Conservation (phyloP, 306 rosid species). For the Myrica gale region DNA sequence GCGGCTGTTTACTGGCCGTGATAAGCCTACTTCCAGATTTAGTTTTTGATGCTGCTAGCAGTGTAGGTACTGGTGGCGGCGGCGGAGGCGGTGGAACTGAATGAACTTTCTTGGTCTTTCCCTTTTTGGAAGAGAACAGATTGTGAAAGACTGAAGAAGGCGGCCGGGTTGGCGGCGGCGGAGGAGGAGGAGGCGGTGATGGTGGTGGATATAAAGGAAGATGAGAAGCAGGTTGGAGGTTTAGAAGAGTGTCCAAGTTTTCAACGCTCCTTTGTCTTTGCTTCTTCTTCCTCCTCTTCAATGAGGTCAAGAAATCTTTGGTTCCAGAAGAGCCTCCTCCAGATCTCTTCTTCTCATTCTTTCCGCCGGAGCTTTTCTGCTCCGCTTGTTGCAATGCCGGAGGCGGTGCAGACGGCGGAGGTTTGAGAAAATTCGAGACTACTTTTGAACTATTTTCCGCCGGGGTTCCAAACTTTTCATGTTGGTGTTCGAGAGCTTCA, state of each 20-base stretch:
- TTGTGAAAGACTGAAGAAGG: conserved; percentile 55
- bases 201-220: conserved; percentile 23
- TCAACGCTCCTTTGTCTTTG: conserved; percentile 61
- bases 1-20: conserved; percentile 24
- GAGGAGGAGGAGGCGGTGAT: conserved; percentile 33
- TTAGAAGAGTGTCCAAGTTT: conserved; percentile 41
- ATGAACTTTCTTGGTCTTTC: conserved; percentile 39
- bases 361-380: conserved; percentile 24
- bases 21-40: conserved; percentile 23
- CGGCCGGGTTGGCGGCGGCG: conserved; percentile 40
- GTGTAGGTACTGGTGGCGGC: conserved; percentile 3
- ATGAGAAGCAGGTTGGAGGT: conserved; percentile 28
- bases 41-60: conserved; percentile 31
- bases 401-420: conserved; percentile 13
- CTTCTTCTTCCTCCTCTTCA: conserved; percentile 57
- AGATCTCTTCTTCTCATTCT: conserved; percentile 42
- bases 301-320: conserved; percentile 51
- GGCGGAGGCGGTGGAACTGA: conserved; percentile 26
- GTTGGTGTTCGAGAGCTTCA: conserved; percentile 24
- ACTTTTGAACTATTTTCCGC: conserved; percentile 8
- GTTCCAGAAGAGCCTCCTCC: conserved; percentile 33
- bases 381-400: conserved; percentile 26
- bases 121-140: conserved; percentile 51
- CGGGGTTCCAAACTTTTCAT: conserved; percentile 4
- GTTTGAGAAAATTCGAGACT: conserved; percentile 15